Percentiles rank a stretch among this genome's conserved stretches.
These are phyloP conservation scores for Orbilia oligospora DNA, from an alignment of 2,329 filamentous ascomycete species.

Conservation along the genomic window DNA sequence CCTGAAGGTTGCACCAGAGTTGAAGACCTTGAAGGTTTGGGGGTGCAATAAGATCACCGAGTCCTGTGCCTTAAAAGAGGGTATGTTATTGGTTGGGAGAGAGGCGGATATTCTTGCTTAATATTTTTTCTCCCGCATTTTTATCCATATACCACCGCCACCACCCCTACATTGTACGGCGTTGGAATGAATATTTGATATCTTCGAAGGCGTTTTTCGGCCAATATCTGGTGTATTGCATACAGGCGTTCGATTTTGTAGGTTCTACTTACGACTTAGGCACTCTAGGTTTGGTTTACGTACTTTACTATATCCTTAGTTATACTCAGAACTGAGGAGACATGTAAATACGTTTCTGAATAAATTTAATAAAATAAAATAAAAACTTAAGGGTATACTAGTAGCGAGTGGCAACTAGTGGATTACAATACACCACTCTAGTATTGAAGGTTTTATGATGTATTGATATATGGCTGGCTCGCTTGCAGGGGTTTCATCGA, in stretches of 20 bases:
- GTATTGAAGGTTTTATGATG: too few relatives aligned
- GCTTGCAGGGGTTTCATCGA: too few relatives aligned
- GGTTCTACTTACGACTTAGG: not conserved
- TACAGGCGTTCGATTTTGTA: not conserved
- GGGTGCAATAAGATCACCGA: slow-evolving; percentile 66
- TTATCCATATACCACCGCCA: not conserved
- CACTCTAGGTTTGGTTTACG: not conserved
- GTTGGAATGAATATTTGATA: not conserved
- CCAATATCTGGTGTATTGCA: not conserved
- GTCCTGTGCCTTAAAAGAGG: slow-evolving; percentile 29
- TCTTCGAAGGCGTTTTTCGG: not conserved
- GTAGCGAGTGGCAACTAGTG: too few relatives aligned
- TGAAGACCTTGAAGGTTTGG: slow-evolving; percentile 62
- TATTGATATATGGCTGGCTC: too few relatives aligned
- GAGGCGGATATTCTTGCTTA: slow-evolving; percentile 57
- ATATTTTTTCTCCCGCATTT: not conserved
- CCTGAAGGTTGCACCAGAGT: slow-evolving; percentile 48
- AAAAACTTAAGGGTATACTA: too few relatives aligned
- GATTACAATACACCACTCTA: too few relatives aligned
- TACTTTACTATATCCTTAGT: too few relatives aligned
- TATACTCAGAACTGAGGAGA: too few relatives aligned
- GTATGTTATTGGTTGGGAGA: slow-evolving; percentile 52
- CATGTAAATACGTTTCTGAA: too few relatives aligned
- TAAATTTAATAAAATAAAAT: too few relatives aligned
- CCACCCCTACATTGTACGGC: not conserved